A percentile compares a stretch with the other conserved stretches of the same genome.
Evolutionary conservation across 192 early-diverging fungal genomes (phyloP).

Genomic region (Thoreauomyces humboldtii): DNA sequence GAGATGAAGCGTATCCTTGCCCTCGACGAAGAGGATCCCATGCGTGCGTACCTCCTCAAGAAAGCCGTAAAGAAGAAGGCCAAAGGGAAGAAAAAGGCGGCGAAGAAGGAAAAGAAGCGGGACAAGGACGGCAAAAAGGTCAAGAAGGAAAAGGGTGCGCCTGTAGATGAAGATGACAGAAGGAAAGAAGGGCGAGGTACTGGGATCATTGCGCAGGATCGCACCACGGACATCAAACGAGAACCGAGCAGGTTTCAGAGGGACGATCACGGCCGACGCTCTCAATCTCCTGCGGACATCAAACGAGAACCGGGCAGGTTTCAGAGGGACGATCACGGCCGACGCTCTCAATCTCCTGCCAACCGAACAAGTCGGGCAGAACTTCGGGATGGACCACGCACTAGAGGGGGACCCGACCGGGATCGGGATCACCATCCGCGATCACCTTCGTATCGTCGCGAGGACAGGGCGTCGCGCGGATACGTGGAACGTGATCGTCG

Average conservation of each 20-base stretch:
- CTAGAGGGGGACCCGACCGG: neutral
- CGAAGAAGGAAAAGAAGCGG: constrained; percentile 36
- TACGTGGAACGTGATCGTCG: neutral
- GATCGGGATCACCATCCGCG: too few relatives aligned
- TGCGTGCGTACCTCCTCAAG: constrained; percentile 33
- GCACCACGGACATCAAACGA: too few relatives aligned
- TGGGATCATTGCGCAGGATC: too few relatives aligned
- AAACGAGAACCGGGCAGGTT: neutral
- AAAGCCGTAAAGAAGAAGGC: constrained; percentile 25
- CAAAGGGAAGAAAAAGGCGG: constrained; percentile 26
- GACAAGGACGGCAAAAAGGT: constrained; percentile 35
- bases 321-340: neutral
- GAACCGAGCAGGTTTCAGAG: neutral
- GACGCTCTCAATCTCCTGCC: too few relatives aligned
- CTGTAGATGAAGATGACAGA: constrained; percentile 15
- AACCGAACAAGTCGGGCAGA: too few relatives aligned
- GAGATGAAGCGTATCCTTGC: constrained; percentile 15
- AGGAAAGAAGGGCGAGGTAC: neutral
- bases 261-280: too few relatives aligned
- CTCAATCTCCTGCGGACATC: too few relatives aligned
- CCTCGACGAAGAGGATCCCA: constrained; percentile 44
- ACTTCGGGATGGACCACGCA: neutral
- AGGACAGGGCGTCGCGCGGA: neutral
- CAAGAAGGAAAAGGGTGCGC: constrained; percentile 2
- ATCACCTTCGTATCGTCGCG: too few relatives aligned